Conservation (phyloP, 2,329 filamentous ascomycete genomes). For the Fonsecaea pugnacius region DNA sequence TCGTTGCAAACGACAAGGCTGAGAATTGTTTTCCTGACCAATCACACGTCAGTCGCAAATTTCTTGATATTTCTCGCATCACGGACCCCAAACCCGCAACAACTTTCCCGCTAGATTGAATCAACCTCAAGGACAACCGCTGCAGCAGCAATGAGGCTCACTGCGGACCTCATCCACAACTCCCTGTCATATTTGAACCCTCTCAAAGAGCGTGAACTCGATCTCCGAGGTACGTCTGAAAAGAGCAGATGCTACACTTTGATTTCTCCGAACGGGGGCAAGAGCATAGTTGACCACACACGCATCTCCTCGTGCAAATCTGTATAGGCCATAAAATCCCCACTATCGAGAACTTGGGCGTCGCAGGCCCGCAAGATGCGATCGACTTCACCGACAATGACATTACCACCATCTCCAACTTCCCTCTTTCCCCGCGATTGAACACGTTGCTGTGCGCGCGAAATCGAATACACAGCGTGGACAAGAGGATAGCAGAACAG, state of each 20-base stretch:
- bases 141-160: constrained; percentile 76
- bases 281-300: constrained; percentile 83
- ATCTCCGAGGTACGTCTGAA: constrained; percentile 98
- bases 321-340: constrained; percentile 95
- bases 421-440: constrained; percentile 86
- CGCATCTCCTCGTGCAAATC: constrained; percentile 50
- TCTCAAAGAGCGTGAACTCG: constrained; percentile 97
- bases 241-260: constrained; percentile 96
- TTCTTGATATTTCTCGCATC: background rate
- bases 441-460: constrained; percentile 85
- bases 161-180: constrained; percentile 87
- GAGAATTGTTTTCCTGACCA: background rate
- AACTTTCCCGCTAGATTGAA: background rate
- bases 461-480: constrained; percentile 83
- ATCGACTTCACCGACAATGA: constrained; percentile 99
- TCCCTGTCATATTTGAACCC: constrained; percentile 99
- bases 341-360: constrained; percentile 95
- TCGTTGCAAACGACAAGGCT: background rate
- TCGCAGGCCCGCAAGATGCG: constrained; percentile 86
- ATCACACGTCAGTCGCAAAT: background rate
- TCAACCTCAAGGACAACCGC: background rate
- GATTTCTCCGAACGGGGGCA: constrained; percentile 43
- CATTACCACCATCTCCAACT: constrained; percentile 85
- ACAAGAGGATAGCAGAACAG: constrained; percentile 72
- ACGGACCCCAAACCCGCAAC: background rate